These are phyloP conservation scores for Magnaporthiopsis poae DNA, from an alignment of 2,329 filamentous ascomycete genomes.

Conservation along the genomic window DNA sequence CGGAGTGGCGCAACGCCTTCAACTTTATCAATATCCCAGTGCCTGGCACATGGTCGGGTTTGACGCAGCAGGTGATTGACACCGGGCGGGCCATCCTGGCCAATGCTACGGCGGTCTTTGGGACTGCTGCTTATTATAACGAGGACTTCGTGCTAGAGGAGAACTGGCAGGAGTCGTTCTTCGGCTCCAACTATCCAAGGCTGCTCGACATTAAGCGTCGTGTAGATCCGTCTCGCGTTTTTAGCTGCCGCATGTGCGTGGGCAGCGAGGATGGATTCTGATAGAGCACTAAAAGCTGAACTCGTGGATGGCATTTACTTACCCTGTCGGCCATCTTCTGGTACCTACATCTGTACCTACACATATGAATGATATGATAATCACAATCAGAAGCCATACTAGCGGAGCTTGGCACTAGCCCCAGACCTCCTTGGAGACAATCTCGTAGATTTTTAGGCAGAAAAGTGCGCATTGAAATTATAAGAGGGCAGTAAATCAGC, in stretches of 20 bases:
- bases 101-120: neutral
- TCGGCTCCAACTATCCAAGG: conserved; percentile 25
- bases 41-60: neutral
- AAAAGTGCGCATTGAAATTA: neutral
- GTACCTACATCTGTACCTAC: too few species aligned
- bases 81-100: neutral
- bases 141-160: neutral
- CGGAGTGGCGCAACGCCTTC: neutral
- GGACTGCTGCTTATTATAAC: neutral
- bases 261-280: conserved; percentile 25
- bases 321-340: too few species aligned
- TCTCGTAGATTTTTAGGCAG: neutral
- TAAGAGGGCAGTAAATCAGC: neutral
- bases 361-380: neutral
- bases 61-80: neutral
- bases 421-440: neutral
- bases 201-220: conserved; percentile 29
- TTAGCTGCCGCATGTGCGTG: conserved; percentile 30
- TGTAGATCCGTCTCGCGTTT: conserved; percentile 30
- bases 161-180: conserved; percentile 26
- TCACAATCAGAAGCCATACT: neutral
- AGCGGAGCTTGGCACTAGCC: neutral
- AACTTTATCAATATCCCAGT: neutral
- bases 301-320: too few species aligned
- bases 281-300: neutral